Conservation (phyloP, 139 green algal genomes). For the Pleodorina starrii region DNA sequence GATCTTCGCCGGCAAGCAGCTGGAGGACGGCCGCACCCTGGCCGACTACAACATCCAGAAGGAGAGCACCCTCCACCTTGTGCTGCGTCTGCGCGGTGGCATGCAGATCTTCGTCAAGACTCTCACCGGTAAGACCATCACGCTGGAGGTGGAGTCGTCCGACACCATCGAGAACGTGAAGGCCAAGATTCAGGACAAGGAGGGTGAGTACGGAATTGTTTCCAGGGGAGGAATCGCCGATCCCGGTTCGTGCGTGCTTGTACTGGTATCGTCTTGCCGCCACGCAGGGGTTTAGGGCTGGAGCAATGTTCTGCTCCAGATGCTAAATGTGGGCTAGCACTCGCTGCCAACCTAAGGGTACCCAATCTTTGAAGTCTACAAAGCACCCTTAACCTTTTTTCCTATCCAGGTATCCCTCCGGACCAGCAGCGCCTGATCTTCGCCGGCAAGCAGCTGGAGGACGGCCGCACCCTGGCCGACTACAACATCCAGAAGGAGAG, state of each 20-base stretch:
- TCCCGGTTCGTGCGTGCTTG: too few relatives aligned
- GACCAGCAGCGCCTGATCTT: constrained; percentile 97
- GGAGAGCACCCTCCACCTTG: constrained; percentile 84
- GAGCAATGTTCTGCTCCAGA: too few relatives aligned
- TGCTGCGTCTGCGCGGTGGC: constrained; percentile 80
- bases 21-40: constrained; percentile 96
- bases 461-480: constrained; percentile 85
- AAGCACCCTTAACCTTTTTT: background rate
- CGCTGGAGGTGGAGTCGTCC: constrained; percentile 77
- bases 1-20: constrained; percentile 98
- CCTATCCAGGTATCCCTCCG: constrained; percentile 81
- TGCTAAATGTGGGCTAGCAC: too few relatives aligned
- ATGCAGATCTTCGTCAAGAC: constrained; percentile 97
- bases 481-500: constrained; percentile 96
- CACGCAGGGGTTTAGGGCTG: too few relatives aligned
- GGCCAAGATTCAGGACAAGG: constrained; percentile 97
- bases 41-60: constrained; percentile 99
- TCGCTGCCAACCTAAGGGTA: too few relatives aligned
- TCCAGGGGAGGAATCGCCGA: too few relatives aligned
- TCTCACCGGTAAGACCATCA: constrained; percentile 89
- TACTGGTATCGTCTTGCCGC: too few relatives aligned
- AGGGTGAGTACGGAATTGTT: constrained; percentile 69
- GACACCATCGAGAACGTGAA: constrained; percentile 96
- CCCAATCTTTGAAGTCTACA: too few relatives aligned
- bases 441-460: constrained; percentile 96